phyloP scores from a whole-genome alignment of 495 filamentous ascomycete species.

The Penicillium coffeae region DNA sequence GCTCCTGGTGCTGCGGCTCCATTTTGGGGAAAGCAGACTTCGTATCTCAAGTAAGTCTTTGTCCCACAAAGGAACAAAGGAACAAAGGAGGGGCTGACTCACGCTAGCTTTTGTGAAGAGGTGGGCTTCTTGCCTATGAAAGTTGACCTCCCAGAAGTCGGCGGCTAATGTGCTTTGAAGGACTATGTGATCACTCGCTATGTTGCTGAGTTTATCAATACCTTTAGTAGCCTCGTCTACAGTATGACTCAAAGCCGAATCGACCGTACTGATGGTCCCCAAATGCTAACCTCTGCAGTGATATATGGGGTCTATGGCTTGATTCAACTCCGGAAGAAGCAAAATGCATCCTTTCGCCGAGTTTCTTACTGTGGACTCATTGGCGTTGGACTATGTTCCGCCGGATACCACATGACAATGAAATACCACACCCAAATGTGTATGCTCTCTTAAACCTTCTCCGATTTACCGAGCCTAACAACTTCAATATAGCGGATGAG shows the following conservation, averaged over 20 bases:
- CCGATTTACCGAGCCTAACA: neutral
- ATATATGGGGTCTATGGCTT: constrained; percentile 27
- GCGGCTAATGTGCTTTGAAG: constrained; percentile 7
- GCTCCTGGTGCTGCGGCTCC: neutral
- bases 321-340: constrained; percentile 12
- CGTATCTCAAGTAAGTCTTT: constrained; percentile 28
- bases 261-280: neutral
- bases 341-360: constrained; percentile 15
- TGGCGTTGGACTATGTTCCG: constrained; percentile 30
- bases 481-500: constrained; percentile 22
- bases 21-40: constrained; percentile 30
- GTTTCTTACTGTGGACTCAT: constrained; percentile 30
- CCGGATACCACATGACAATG: constrained; percentile 29
- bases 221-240: constrained; percentile 25
- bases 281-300: constrained; percentile 8
- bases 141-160: neutral
- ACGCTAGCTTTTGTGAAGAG: constrained; percentile 33
- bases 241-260: constrained; percentile 14
- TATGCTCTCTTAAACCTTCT: constrained; percentile 8
- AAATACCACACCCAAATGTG: constrained; percentile 38
- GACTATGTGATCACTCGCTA: constrained; percentile 32
- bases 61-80: neutral
- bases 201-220: constrained; percentile 36
- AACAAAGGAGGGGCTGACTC: constrained; percentile 1
- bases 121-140: constrained; percentile 6